Evolutionary conservation across 805 yeast species (phyloP), one percentile per base, ranked within the genome.

Genomic region (Metschnikowia picachoensis): DNA sequence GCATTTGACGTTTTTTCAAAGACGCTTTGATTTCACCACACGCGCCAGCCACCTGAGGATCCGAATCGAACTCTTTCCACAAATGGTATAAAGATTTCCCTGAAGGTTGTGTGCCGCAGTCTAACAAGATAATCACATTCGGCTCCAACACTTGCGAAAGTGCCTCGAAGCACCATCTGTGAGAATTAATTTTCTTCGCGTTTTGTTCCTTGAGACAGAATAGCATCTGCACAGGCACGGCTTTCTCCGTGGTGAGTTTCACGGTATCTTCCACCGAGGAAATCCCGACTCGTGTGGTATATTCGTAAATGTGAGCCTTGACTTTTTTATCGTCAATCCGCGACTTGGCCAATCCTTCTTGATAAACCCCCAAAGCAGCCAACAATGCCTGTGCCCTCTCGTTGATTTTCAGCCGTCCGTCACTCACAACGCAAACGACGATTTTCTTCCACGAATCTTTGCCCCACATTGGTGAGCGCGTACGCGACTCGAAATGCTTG

Each of bases 21-120:
- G 78, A 72, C 3, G 85, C 84, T 47, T 78, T 81, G 57, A 81
- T 80, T 56, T 81, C 87, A n/a, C 87, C 87, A 65, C 85, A 80
- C 4, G 86, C 85, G 25, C 87, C 87, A 4, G 86, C 87, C 27
- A 82, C 82, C 47, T 73, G 73, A 9, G 74, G 72, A 56, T 82
- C 79, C 47, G 70, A 66, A 60, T 80, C 78, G 51, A 81, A 82
- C 41, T 80, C 83, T 52, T 78, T 77, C 87, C 87, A 81, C 43
- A 81, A 68, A 50, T 79, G 74, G 48, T 77, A 74, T 46, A 81
- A 65, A 4, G 86, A 73, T 52, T 77, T 77, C 20, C 76, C 73
- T 1, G 78, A 69, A 2, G 87, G 87, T 55, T 78, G 78, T 13
- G 87, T 81, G 43, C 87, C 87, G 17, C 84, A 83, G 59, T 81